Evolutionary conservation across 257 asterid species (phyloP), one percentile per base, ranked within the genome.

Genomic region (Gynochthodes officinalis): DNA sequence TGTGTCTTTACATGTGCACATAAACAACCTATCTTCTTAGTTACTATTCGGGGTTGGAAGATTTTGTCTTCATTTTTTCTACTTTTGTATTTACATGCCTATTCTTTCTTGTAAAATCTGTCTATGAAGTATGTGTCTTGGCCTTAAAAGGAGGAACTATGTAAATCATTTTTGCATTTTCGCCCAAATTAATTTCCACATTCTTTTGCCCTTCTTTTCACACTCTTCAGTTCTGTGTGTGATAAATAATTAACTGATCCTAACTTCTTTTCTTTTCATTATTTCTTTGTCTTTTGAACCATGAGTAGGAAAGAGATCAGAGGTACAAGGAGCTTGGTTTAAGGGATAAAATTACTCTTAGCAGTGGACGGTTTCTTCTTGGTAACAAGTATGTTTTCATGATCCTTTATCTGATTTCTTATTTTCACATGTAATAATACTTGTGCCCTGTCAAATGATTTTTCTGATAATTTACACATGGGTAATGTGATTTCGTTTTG

Each of bases 271-370:
- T 53, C 40, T 14, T 30, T 64, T 13, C 33, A 19, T 2, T 44
- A 21, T 33, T 7, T 40, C 55, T 57, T 43, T 43, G 53, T 57
- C 7, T 69, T 33, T 23, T 28, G 33, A 70, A 60, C 80, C 42
- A 60, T 32, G 75, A 74, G 79, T 64, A 90, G 97, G 99, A 91
- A 85, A 89, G 92, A 78, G 95, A 94, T 79, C 99, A 88, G 70
- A 87, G 97, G 84, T 94, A 91, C 91, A 94, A 85, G 90, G 99
- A 94, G 65, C 87, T 94, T 61, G 98, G 99, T 7, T 81, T 91
- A 79, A 89, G 97, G 83, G 98, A 94, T 82, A 94, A 94, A 81
- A 94, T 94, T 72, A 91, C 97, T 55, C 98, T 94, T 40, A 91
- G 99, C 87, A 92, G 99, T 73, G 96, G 99, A 37, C 88, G 95